Conservation (phyloP, 257 asterid genomes). For the Fraxinus americana region DNA sequence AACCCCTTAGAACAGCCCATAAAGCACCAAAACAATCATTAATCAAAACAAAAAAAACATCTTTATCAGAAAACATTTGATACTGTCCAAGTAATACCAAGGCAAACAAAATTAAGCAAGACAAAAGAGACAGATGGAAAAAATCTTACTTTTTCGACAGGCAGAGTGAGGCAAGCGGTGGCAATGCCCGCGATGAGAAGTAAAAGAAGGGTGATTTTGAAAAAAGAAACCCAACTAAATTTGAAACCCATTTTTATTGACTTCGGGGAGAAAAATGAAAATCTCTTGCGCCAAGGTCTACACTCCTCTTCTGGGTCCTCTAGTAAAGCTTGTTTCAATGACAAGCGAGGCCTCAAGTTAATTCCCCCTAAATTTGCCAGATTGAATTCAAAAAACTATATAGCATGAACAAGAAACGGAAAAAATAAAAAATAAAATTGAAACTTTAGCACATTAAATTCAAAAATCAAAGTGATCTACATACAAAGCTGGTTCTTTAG, state of each 20-base stretch:
- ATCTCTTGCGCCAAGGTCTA: slow-evolving; percentile 82
- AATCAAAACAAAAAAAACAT: neutral
- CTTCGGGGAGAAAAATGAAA: slow-evolving; percentile 47
- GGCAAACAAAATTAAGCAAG: slow-evolving; percentile 1
- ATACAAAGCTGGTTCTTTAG: too few species aligned
- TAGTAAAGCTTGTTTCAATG: slow-evolving; percentile 64
- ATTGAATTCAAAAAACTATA: slow-evolving; percentile 33
- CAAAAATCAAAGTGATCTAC: too few species aligned
- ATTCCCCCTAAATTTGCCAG: slow-evolving; percentile 85
- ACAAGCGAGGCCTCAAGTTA: slow-evolving; percentile 87
- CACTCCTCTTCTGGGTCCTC: slow-evolving; percentile 62
- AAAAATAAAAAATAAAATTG: too few species aligned
- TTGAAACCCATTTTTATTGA: slow-evolving; percentile 58
- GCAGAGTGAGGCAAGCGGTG: slow-evolving; percentile 85
- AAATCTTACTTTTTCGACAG: slow-evolving; percentile 69
- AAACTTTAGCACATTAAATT: too few species aligned
- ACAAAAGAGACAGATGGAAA: neutral
- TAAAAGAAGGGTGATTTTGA: slow-evolving; percentile 57
- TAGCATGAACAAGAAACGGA: too few species aligned
- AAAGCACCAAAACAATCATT: too few species aligned
- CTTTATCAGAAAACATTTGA: neutral
- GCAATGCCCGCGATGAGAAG: slow-evolving; percentile 62
- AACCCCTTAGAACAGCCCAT: too few species aligned
- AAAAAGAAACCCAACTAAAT: slow-evolving; percentile 37
- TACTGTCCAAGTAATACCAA: neutral